These are phyloP conservation scores for Trichoderma atroviride DNA, from an alignment of 2,329 filamentous ascomycete genomes.

Conservation along the genomic window DNA sequence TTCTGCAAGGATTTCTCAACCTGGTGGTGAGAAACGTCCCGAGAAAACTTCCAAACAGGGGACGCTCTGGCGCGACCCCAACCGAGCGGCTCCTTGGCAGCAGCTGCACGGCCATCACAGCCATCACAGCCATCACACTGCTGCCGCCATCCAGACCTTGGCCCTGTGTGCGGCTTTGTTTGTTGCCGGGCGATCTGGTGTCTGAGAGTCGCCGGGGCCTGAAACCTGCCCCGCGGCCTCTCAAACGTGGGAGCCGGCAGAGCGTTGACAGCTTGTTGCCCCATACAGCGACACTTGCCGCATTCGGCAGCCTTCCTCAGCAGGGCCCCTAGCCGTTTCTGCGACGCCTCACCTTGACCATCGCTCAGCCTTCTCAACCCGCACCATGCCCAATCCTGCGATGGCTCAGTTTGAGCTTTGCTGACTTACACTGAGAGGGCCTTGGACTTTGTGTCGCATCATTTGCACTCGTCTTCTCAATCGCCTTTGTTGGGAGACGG, in stretches of 20 bases:
- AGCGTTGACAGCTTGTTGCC: background rate
- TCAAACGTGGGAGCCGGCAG: background rate
- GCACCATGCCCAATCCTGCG: background rate
- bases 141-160: background rate
- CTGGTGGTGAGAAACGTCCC: background rate
- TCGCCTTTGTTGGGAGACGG: background rate
- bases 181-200: conserved; percentile 32
- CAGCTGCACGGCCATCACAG: background rate
- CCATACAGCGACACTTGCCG: conserved; percentile 1
- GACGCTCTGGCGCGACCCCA: conserved; percentile 14
- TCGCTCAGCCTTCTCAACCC: background rate
- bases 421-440: background rate
- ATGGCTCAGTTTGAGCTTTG: background rate
- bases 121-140: background rate
- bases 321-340: background rate
- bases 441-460: background rate
- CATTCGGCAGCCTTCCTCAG: background rate
- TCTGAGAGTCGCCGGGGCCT: conserved; percentile 27
- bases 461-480: background rate
- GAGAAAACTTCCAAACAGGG: background rate
- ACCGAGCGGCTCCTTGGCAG: conserved; percentile 7
- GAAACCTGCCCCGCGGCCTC: conserved; percentile 19
- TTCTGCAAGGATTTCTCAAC: conserved; percentile 1
- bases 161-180: conserved; percentile 3
- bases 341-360: conserved; percentile 8